phyloP scores from a whole-genome alignment of 176 grass and related monocot species.

The Bothriochloa decipiens region DNA sequence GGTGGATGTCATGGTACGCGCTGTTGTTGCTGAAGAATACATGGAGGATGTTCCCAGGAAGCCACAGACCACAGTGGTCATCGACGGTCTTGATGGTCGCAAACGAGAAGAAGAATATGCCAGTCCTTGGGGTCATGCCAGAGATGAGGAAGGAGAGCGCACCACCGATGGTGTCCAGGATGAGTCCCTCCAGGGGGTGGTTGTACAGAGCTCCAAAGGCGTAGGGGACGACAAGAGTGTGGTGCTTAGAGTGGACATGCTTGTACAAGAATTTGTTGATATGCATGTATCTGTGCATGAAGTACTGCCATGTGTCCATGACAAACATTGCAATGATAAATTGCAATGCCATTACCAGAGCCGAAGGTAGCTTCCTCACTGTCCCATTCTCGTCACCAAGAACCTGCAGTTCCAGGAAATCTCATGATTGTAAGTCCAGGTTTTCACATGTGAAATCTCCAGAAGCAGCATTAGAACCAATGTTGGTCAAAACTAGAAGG shows the following conservation, averaged over 20 bases:
- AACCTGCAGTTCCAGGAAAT: slow-evolving; percentile 52
- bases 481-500: background rate
- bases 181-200: slow-evolving; percentile 70
- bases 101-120: slow-evolving; percentile 74
- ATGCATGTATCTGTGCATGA: slow-evolving; percentile 92
- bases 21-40: slow-evolving; percentile 69
- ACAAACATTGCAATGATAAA: slow-evolving; percentile 67
- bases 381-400: slow-evolving; percentile 64
- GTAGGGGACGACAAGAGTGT: slow-evolving; percentile 67
- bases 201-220: slow-evolving; percentile 74
- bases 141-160: slow-evolving; percentile 59
- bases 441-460: slow-evolving; percentile 18
- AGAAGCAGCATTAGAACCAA: background rate
- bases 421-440: slow-evolving; percentile 13
- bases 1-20: slow-evolving; percentile 77
- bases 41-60: slow-evolving; percentile 66
- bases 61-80: slow-evolving; percentile 69
- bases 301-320: slow-evolving; percentile 89
- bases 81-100: slow-evolving; percentile 76
- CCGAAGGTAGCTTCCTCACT: slow-evolving; percentile 46
- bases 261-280: slow-evolving; percentile 86
- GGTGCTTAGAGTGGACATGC: slow-evolving; percentile 74
- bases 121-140: slow-evolving; percentile 58
- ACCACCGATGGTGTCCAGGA: slow-evolving; percentile 62
- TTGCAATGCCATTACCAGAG: slow-evolving; percentile 52